Evolutionary conservation across 768 basidiomycete genomes (phyloP), one percentile per base, ranked within the genome.

Genomic region (Russula vinacea): DNA sequence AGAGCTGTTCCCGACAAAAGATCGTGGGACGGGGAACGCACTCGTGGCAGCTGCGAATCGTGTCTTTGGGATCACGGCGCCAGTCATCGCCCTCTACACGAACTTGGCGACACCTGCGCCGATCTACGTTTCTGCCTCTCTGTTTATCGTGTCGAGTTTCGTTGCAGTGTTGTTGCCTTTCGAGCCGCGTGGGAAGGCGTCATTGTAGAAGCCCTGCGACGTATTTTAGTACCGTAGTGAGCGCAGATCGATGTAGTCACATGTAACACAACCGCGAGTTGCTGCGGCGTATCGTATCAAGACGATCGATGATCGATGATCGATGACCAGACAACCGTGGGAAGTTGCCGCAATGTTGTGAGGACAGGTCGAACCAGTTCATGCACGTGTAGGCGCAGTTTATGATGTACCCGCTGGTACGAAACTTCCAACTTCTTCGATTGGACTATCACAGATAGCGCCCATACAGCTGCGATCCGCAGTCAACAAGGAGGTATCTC

Each of bases 61-160:
- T 19, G 69, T 87, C 45, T 84, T 84, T 60, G 85, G 86, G 26
- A 78, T 87, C 67, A 83, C 85, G 78, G 79, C 83, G 1, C 81
- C 79, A 1, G 76, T 83, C 68, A 76, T 84, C 58, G 81, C 81
- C 32, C 68, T 83, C 57, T 81, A 83, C 51, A 75, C 83, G 13
- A 75, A 81, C 56, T 67, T 84, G 42, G 70, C 72, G 22, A 81
- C 81, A 9, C 69, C 81, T 2, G 81, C 79, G 3, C 85, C 84
- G 11, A 83, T 86, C 33, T 86, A 78, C 72, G 75, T 83, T 45
- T 75, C 81, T 1, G 85, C 81, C 22, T 80, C 76, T 24, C 71
- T 84, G 55, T 86, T 87, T 70, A 53, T 86, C 37, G 73, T 75
- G 7, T 73, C 82, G 5, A 83, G 83, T 0, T 58, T 81, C 47